Conservation (phyloP, 192 early-diverging fungal species). For the Entomortierella lignicola region DNA sequence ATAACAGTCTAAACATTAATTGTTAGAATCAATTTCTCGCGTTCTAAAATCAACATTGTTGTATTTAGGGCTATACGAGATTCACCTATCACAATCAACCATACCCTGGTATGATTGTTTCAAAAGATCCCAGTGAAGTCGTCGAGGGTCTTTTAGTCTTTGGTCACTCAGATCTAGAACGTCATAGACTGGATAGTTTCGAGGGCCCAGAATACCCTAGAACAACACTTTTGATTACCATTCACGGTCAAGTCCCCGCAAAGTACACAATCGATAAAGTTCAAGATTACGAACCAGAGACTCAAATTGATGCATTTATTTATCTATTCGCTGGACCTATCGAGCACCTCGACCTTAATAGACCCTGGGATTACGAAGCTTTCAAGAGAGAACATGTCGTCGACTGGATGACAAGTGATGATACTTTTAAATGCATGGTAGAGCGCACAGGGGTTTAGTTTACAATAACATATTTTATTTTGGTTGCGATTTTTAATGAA, state of each 20-base stretch:
- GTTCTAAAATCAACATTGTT: no score
- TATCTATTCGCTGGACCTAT: slow-evolving; percentile 23
- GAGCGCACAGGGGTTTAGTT: background rate
- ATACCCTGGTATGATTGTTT: slow-evolving; percentile 34
- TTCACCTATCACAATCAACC: slow-evolving; percentile 42
- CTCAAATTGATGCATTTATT: slow-evolving; percentile 3
- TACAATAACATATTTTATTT: background rate
- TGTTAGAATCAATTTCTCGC: no score
- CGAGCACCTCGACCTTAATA: slow-evolving; percentile 14
- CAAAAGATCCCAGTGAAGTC: background rate
- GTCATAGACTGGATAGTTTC: slow-evolving; percentile 26
- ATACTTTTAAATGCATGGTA: slow-evolving; percentile 23
- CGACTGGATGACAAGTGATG: slow-evolving; percentile 16
- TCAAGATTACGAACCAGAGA: background rate
- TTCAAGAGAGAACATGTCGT: slow-evolving; percentile 29
- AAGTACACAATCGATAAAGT: background rate
- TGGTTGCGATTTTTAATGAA: background rate
- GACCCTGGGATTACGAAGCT: slow-evolving; percentile 29
- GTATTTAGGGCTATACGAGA: slow-evolving; percentile 18
- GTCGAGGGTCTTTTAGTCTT: slow-evolving; percentile 33
- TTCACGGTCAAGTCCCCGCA: slow-evolving; percentile 11
- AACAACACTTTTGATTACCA: background rate
- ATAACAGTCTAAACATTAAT: background rate
- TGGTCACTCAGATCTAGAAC: slow-evolving; percentile 27
- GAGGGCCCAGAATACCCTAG: slow-evolving; percentile 38